Base-by-base conservation (phyloP, 208 protist genomes). In the Histomonas meleagridis region DNA sequence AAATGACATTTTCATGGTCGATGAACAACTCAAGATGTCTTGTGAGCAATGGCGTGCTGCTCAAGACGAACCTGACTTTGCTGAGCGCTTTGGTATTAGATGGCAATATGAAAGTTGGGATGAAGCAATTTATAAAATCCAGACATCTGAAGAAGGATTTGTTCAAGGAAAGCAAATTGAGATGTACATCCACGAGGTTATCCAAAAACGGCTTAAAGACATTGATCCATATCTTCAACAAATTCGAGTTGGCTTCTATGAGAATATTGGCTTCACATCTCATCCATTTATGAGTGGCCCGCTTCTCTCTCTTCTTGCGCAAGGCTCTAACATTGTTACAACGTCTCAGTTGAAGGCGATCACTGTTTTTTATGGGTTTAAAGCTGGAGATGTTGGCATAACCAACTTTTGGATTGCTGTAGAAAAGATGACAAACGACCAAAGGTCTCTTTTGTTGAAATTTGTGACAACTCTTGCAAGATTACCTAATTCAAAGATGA, bases 321-420 rank as follows among this genome's bases (percentile, higher is more conserved):
- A 86, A 86, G 76, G 76, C 16, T 86, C 76, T 21, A 86, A 86
- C 28, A 28, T 86, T 7, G 55, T 86, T 5, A 86, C 76, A 38
- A 86, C 76, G 18, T 18, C 1, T 32, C 76, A 86, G 26, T 40
- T 86, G 23, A 51, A 57, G 28, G 16, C 51, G 26, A 86, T 86
- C 18, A 38, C 32, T 23, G 5, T 26, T 40, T 86, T 86, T n/a
- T 40, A 86, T 86, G 76, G 46, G 38, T 32, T 51, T 57, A 18
- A 55, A 48, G 12, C 5, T 16, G 0, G 38, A 38, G 1, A 51
- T 38, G 32, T 55, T 38, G 46, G 23, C 28, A 55, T 55, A 18
- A 12, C 5, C 0, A 55, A 86, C 46, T 86, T 55, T 28, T 86
- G 76, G 76, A 7, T 18, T 9, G 76, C 76, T 38, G 76, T 86